Evolutionary conservation across 2,329 filamentous ascomycete species (phyloP), one percentile per base, ranked within the genome.

Genomic region (Pseudogymnoascus sp.): DNA sequence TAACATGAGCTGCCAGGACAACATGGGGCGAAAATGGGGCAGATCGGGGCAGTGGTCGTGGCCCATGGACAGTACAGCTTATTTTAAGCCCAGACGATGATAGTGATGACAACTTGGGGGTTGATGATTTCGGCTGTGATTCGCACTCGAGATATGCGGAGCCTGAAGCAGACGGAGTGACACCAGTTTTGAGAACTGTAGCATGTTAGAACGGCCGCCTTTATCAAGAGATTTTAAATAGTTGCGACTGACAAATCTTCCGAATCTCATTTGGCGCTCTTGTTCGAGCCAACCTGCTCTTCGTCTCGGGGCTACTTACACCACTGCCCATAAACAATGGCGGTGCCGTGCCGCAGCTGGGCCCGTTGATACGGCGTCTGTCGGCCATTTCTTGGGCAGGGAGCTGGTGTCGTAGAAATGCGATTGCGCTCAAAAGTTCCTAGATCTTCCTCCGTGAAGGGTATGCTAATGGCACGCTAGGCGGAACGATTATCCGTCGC

Each of bases 21-120:
- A 97, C 86, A 70, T 96, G 93, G 8, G 95, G 91, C 61, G 91
- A 95, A 78, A 97, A 99, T 1, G 91, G 89, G 28, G 91, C 91
- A 63, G 90, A 96, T 73, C 92, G 87, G 34, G 93, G 93, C 44
- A 99, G 83, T 23, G 95, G 92, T 69, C 93, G 87, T 3, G 95
- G 95, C 1, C 95, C 95, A 77, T 97, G 93, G 62, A 97, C 91
- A 10, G 91, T 93, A 75, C 93, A 96, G 66, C 89, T 90, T 65
- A 99, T 86, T 76, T 99, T 99, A 72, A 97, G 83, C 61, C 90
- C 90, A 38, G 66, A 78, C 68, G 68, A 76, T 68, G 74, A 75
- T 62, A 73, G 70, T 65, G 75, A 75, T 11, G 81, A 78, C 7
- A 83, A 79, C n/a, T 71, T 71, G 21, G 80, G 77, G 34, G 81